phyloP scores from a whole-genome alignment of 179 eudicot genomes.

The Spinacia oleracea region DNA sequence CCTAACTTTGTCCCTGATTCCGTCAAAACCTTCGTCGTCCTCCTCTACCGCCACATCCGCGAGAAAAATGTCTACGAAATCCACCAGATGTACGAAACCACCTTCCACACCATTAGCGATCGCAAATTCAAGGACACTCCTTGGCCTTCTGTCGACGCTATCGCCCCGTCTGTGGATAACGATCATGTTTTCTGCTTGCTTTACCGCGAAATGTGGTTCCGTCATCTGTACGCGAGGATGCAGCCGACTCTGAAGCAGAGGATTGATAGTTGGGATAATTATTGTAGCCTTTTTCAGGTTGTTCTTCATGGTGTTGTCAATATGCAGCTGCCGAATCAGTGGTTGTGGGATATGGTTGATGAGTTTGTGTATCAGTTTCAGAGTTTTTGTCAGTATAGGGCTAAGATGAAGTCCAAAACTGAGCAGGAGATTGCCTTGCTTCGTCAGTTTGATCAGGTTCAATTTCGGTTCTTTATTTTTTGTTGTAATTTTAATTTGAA shows the following conservation, averaged over 20 bases:
- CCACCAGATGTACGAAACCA: constrained; percentile 92
- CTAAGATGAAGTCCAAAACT: constrained; percentile 88
- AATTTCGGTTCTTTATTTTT: neutral
- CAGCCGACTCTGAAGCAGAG: constrained; percentile 71
- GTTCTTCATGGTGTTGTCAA: constrained; percentile 82
- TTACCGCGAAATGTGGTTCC: constrained; percentile 93
- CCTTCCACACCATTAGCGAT: constrained; percentile 71
- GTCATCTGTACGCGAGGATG: constrained; percentile 72
- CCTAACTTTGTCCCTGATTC: constrained; percentile 86
- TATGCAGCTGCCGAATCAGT: constrained; percentile 96
- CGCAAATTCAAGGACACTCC: constrained; percentile 82
- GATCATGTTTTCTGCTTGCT: constrained; percentile 91
- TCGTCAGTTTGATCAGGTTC: constrained; percentile 71
- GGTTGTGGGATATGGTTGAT: constrained; percentile 99
- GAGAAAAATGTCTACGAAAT: constrained; percentile 97
- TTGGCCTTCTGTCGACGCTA: constrained; percentile 88
- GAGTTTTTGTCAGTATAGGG: constrained; percentile 88
- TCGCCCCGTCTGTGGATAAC: constrained; percentile 75
- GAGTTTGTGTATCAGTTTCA: constrained; percentile 96
- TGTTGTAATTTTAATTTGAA: neutral
- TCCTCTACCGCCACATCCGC: constrained; percentile 84
- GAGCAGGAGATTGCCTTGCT: constrained; percentile 88
- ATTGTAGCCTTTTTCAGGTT: constrained; percentile 76
- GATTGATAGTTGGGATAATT: constrained; percentile 89
- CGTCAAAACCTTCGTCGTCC: constrained; percentile 83